phyloP scores from a whole-genome alignment of 352 stramenopile species.

The Pythium periplocum region DNA sequence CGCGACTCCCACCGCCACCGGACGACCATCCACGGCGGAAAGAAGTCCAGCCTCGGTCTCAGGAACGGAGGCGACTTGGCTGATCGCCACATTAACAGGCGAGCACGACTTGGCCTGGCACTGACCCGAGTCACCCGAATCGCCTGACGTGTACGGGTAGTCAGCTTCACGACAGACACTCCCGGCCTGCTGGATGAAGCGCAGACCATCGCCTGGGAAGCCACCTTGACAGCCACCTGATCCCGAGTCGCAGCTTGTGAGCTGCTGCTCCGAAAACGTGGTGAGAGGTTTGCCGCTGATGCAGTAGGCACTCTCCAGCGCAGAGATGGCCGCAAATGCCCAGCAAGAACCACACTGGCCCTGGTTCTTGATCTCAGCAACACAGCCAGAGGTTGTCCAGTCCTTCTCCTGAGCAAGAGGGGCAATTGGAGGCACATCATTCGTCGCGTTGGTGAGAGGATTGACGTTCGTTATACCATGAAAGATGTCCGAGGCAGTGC shows the following conservation, averaged over 20 bases:
- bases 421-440: background rate
- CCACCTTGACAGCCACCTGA: slow-evolving; percentile 90
- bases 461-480: background rate
- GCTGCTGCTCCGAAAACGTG: slow-evolving; percentile 90
- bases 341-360: slow-evolving; percentile 97
- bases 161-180: slow-evolving; percentile 70
- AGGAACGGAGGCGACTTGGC: slow-evolving; percentile 47
- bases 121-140: slow-evolving; percentile 19
- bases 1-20: slow-evolving; percentile 93
- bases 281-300: slow-evolving; percentile 66
- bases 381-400: slow-evolving; percentile 57
- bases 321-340: slow-evolving; percentile 93
- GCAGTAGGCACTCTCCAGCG: slow-evolving; percentile 88
- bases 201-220: slow-evolving; percentile 81
- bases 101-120: slow-evolving; percentile 35
- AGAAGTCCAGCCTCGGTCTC: slow-evolving; percentile 80
- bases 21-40: slow-evolving; percentile 84
- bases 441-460: slow-evolving; percentile 6
- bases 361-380: slow-evolving; percentile 92
- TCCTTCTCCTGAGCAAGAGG: slow-evolving; percentile 25
- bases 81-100: slow-evolving; percentile 18
- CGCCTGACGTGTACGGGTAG: slow-evolving; percentile 81
- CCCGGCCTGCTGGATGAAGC: slow-evolving; percentile 78
- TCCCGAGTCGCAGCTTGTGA: slow-evolving; percentile 85
- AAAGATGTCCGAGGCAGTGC: slow-evolving; percentile 2